Conservation (phyloP, 768 basidiomycete species). For the Lactifluus echinatus region DNA sequence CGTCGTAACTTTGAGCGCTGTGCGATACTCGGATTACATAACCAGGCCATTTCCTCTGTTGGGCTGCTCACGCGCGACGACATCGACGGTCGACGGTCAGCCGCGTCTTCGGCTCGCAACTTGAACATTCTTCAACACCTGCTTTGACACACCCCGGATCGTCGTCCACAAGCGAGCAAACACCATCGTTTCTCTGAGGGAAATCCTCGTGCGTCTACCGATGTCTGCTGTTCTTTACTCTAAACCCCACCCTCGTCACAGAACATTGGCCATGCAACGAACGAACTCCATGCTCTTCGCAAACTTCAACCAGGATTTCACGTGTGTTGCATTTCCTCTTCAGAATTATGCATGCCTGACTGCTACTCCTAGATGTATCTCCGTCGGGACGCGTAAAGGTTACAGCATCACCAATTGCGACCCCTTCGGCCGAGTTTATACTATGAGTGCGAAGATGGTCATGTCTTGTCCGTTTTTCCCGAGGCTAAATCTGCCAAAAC, state of each 20-base stretch:
- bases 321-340: conserved; percentile 38
- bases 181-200: neutral
- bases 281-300: conserved; percentile 62
- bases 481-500: neutral
- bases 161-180: neutral
- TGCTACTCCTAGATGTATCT: conserved; percentile 56
- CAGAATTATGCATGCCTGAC: conserved; percentile 1
- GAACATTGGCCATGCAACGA: conserved; percentile 15
- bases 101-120: conserved; percentile 2
- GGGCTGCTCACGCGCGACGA: neutral
- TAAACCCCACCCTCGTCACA: neutral
- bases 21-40: too few species aligned
- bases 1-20: too few species aligned
- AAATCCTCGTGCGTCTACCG: neutral
- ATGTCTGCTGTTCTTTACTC: neutral
- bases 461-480: neutral
- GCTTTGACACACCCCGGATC: neutral
- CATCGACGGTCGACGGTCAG: neutral
- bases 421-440: conserved; percentile 93
- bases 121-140: neutral
- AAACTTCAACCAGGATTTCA: conserved; percentile 98
- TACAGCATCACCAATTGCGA: conserved; percentile 98
- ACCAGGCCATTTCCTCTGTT: neutral
- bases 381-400: conserved; percentile 90
- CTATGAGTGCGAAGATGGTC: conserved; percentile 63